Percentiles rank a stretch among this genome's conserved stretches.
phyloP scores from a whole-genome alignment of 2,329 filamentous ascomycete genomes.

The Magnaporthiopsis poae region DNA sequence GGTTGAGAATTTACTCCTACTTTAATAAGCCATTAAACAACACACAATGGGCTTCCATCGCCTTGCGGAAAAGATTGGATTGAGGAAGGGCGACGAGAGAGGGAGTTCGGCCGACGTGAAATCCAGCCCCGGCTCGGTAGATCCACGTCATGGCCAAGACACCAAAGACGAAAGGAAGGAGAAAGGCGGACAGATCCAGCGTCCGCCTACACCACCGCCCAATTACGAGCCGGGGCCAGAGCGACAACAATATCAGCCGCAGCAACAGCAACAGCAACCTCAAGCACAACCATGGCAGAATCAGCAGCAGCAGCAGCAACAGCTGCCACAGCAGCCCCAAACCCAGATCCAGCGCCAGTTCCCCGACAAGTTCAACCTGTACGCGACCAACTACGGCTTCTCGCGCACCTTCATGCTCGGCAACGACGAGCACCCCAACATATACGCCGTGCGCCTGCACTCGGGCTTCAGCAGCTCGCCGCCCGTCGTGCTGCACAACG shows the following conservation, averaged over 20 bases:
- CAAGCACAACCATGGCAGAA: background rate
- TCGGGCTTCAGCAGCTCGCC: constrained; percentile 18
- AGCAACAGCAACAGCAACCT: background rate
- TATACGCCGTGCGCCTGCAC: constrained; percentile 24
- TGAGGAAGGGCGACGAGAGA: background rate
- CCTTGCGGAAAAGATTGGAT: background rate
- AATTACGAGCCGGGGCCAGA: background rate
- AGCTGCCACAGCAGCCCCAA: background rate
- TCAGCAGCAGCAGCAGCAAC: background rate
- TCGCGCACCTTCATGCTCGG: constrained; percentile 19
- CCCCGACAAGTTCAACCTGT: constrained; percentile 24
- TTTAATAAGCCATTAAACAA: background rate
- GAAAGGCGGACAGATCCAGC: background rate
- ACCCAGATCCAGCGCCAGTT: constrained; percentile 19
- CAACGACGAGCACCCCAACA: constrained; percentile 21
- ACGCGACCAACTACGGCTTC: constrained; percentile 15
- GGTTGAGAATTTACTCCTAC: too few species aligned
- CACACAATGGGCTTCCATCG: background rate
- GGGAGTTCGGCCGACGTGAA: background rate
- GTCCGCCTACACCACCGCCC: background rate
- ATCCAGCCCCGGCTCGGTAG: background rate
- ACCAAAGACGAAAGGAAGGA: background rate
- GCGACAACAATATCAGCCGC: background rate
- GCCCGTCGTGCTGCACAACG: constrained; percentile 25
- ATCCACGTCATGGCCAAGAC: background rate